Base-by-base conservation (phyloP, 106 monocot genomes). In the Acanthochlamys bracteata region DNA sequence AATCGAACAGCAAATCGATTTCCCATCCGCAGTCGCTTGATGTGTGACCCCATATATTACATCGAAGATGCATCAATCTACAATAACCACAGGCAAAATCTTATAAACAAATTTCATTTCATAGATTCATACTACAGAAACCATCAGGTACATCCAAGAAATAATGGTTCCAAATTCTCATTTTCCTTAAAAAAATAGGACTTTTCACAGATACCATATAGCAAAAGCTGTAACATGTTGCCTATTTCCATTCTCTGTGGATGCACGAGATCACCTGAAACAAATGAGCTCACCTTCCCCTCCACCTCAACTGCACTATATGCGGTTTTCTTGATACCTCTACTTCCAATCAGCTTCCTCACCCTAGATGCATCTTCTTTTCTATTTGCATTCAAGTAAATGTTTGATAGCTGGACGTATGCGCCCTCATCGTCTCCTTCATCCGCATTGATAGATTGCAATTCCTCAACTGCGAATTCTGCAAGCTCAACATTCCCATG, bases 401-500 rank as follows among this genome's bases (percentile, higher is more conserved):
- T 76, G 64, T 76, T 79, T 43, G 75, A 84, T 58, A 89, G 11
- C 70, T 84, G 84, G 3, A 89, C 81, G 39, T 81, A 84, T 7
- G 75, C 80, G 0, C 83, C 80, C 42, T 86, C 82, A 24, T 79
- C 86, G 10, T 76, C 74, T 25, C 67, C 79, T 3, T 7, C 68
- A 14, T 74, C 64, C 13, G 26, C 57, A 16, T 63, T 45, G 0
- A 82, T 53, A 41, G 20, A 70, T 61, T 75, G 66, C 23, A 89
- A 64, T 71, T 84, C 81, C 7, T 11, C 63, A 2, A 62, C 72
- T 0, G 88, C 88, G 11, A 69, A 23, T 66, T 89, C 88, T 17
- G 81, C 88, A 10, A 79, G 70, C 71, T 78, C 84, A 11, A 78
- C 78, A 19, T 78, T 84, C 0, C 53, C 55, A 24, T 78, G 26